Percentiles rank a stretch among this genome's conserved stretches.
phyloP scores from a whole-genome alignment of 306 rosid genomes.

The Gillenia trifoliata region DNA sequence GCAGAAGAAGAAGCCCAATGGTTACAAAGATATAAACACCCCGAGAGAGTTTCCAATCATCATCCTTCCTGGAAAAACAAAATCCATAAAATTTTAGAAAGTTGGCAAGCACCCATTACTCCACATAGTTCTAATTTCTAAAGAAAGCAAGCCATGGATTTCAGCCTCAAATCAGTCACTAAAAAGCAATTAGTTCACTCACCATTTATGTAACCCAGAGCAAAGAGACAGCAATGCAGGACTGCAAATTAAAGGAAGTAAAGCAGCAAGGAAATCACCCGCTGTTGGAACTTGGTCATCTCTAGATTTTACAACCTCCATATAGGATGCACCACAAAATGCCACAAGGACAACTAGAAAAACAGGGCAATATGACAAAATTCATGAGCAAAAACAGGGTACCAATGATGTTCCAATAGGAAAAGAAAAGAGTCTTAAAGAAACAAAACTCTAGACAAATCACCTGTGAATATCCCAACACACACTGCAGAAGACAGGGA shows the following conservation, averaged over 20 bases:
- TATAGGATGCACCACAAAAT: conserved; percentile 89
- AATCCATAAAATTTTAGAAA: conserved; percentile 18
- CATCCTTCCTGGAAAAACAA: conserved; percentile 83
- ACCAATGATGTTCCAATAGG: conserved; percentile 4
- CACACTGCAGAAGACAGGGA: conserved; percentile 82
- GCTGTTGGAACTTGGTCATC: conserved; percentile 67
- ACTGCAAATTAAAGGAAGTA: conserved; percentile 89
- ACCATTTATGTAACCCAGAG: conserved; percentile 94
- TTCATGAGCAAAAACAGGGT: conserved; percentile 2
- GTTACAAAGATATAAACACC: conserved; percentile 82
- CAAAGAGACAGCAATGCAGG: conserved; percentile 94
- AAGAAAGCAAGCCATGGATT: conserved; percentile 7
- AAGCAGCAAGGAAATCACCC: conserved; percentile 95
- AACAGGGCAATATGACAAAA: background rate
- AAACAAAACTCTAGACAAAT: conserved; percentile 8
- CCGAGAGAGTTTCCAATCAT: conserved; percentile 91
- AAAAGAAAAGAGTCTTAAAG: conserved; percentile 3
- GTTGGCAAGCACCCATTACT: conserved; percentile 20
- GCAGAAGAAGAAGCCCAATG: conserved; percentile 86
- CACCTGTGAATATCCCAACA: conserved; percentile 85
- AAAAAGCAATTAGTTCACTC: conserved; percentile 25
- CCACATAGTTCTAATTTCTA: conserved; percentile 7
- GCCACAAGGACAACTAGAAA: conserved; percentile 72
- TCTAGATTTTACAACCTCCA: conserved; percentile 80
- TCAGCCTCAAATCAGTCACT: background rate